A percentile compares a stretch with the other conserved stretches of the same genome.
Conservation (phyloP, 805 yeast species). For the Debaryomyces prosopidis region DNA sequence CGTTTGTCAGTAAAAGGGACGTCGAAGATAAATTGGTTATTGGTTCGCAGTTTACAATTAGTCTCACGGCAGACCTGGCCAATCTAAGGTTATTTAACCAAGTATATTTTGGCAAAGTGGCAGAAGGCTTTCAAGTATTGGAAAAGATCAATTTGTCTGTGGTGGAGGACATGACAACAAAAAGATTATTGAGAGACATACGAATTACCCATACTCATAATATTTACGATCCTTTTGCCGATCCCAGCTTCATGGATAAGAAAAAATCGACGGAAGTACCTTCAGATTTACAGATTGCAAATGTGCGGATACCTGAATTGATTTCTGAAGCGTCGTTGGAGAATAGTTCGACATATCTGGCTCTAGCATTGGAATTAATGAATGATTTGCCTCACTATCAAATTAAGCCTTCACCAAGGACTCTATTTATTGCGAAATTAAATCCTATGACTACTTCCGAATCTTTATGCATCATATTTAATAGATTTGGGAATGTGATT, state of each 20-base stretch:
- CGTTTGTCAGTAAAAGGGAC: slow-evolving; percentile 7
- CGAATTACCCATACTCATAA: slow-evolving; percentile 52
- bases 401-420: slow-evolving; percentile 60
- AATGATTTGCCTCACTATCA: slow-evolving; percentile 64
- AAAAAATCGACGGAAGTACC: slow-evolving; percentile 5
- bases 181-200: slow-evolving; percentile 21
- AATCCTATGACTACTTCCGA: slow-evolving; percentile 62
- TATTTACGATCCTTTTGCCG: slow-evolving; percentile 55
- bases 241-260: slow-evolving; percentile 12
- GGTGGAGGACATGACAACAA: slow-evolving; percentile 30
- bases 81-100: neutral
- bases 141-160: slow-evolving; percentile 42
- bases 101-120: slow-evolving; percentile 49
- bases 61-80: neutral
- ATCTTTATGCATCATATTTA: slow-evolving; percentile 56
- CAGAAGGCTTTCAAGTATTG: slow-evolving; percentile 50
- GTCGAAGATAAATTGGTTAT: neutral
- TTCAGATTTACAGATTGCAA: slow-evolving; percentile 11
- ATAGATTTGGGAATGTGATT: slow-evolving; percentile 57
- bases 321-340: slow-evolving; percentile 15
- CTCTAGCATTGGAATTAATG: slow-evolving; percentile 60
- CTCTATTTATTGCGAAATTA: slow-evolving; percentile 61
- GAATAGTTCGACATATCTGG: slow-evolving; percentile 47
- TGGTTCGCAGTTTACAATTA: slow-evolving; percentile 16
- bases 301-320: slow-evolving; percentile 10